Conservation (phyloP, 106 monocot genomes). For the Posidonia australis region DNA sequence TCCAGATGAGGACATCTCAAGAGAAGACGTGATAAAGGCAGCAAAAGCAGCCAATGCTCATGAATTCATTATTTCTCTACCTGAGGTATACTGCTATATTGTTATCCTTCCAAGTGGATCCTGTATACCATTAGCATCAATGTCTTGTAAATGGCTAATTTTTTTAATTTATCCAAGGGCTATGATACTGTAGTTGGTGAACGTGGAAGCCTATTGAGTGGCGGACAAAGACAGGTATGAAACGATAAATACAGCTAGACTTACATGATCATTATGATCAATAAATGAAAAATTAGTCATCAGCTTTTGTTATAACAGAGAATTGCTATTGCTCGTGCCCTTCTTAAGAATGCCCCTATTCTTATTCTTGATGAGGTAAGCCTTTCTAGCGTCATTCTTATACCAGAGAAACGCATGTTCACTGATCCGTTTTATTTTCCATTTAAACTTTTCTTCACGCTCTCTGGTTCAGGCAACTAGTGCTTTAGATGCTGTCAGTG, state of each 20-base stretch:
- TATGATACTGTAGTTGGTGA: constrained; percentile 95
- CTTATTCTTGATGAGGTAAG: constrained; percentile 90
- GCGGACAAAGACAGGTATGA: constrained; percentile 89
- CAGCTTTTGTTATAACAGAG: constrained; percentile 34
- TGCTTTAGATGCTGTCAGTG: constrained; percentile 87
- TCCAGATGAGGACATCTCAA: constrained; percentile 87
- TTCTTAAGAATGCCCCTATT: constrained; percentile 92
- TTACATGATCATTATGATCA: no score
- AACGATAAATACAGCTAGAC: background rate
- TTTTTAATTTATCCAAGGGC: constrained; percentile 40
- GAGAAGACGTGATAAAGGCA: constrained; percentile 88
- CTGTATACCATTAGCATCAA: background rate
- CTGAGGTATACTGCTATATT: constrained; percentile 48
- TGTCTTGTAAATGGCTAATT: background rate
- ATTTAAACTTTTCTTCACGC: constrained; percentile 2
- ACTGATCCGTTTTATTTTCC: background rate
- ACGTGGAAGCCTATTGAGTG: constrained; percentile 85
- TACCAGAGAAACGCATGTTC: background rate
- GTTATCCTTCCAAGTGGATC: background rate
- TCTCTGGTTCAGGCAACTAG: constrained; percentile 75
- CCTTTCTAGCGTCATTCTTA: background rate
- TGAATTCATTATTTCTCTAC: constrained; percentile 91
- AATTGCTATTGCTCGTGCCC: constrained; percentile 85
- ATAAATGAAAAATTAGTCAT: background rate
- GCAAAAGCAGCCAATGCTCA: constrained; percentile 99